Base-by-base conservation (phyloP, 23 red algal species). In the Gracilaria domingensis region DNA sequence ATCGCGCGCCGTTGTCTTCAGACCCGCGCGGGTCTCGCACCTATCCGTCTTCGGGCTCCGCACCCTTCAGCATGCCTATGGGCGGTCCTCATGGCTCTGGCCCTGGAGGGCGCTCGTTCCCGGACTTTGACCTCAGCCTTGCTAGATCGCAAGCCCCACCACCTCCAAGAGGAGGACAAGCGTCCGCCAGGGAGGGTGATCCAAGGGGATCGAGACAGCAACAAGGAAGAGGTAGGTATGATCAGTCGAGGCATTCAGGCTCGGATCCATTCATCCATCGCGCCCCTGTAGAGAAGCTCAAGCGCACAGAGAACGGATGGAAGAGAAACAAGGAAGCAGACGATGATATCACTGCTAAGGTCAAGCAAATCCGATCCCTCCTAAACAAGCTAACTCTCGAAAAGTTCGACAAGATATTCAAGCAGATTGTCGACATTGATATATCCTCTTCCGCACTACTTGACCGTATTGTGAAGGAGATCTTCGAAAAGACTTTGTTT, bases 371-470 rank as follows among this genome's bases (percentile, higher is more conserved):
- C 20, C 76, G 97, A 39, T 95, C 94, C 14, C 66, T 99, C 30
- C 87, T 99, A 23, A 99, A 99, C 82, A 99, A 99, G 70, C 86
- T 99, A 69, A 99, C 97, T 2, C 61, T 96, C 53, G 97, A 99
- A 58, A 99, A 96, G 86, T 99, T 99, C 75, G 97, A 99, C 54
- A 93, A 88, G 66, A 81, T 99, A 42, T 99, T 96, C 81, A 79
- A 88, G 35, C 94, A 96, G 78, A 94, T 99, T 65, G 78, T 91
- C 25, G 92, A 79, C 53, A 86, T 99, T 51, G 88, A 99, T 33
- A 95, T 99, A 16, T 75, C 79, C 48, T 69, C 54, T 33, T 86
- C 66, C 28, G 85, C 85, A 30, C 53, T 96, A 51, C 89, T 99
- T 33, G 62, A 79, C 9, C 87, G 92, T 58, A 45, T 99, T 53